A percentile compares a stretch with the other conserved stretches of the same genome.
These are phyloP conservation scores for Nymphaea colorata DNA, from an alignment of 164 flowering plant species.

Conservation along the genomic window DNA sequence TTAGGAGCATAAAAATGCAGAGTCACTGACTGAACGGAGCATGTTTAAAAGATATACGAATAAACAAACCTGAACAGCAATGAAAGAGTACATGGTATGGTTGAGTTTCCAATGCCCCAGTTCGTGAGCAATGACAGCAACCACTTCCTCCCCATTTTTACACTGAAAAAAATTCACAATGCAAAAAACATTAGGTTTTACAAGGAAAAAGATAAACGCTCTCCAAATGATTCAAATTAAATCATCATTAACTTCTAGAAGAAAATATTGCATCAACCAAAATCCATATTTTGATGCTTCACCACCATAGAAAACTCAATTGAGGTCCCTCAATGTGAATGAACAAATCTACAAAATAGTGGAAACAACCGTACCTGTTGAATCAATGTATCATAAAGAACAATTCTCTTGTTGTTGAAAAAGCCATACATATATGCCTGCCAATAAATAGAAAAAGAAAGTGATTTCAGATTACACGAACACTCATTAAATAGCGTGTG, in stretches of 20 bases:
- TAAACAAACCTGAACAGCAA: conserved; percentile 75
- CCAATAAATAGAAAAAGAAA: conserved; percentile 2
- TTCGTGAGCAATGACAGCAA: conserved; percentile 96
- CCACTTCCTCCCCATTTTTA: conserved; percentile 85
- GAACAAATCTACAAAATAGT: no score
- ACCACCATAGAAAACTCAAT: no score
- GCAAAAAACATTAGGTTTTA: not conserved
- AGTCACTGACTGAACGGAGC: no score
- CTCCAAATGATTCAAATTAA: no score
- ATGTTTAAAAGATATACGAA: no score
- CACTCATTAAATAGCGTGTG: no score
- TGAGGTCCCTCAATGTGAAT: no score
- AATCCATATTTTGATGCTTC: no score
- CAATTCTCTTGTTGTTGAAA: conserved; percentile 95
- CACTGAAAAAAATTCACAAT: conserved; percentile 38
- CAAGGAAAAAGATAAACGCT: no score
- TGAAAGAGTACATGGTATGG: conserved; percentile 82
- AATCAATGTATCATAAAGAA: conserved; percentile 89
- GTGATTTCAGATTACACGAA: not conserved
- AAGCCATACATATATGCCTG: conserved; percentile 99
- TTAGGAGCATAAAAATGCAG: no score
- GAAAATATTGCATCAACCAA: no score
- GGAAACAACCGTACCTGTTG: conserved; percentile 59
- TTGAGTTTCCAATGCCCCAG: conserved; percentile 98
- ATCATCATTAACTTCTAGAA: no score